phyloP scores from a whole-genome alignment of 1,284 basidiomycete genomes.

The Sporisorium sorghi region DNA sequence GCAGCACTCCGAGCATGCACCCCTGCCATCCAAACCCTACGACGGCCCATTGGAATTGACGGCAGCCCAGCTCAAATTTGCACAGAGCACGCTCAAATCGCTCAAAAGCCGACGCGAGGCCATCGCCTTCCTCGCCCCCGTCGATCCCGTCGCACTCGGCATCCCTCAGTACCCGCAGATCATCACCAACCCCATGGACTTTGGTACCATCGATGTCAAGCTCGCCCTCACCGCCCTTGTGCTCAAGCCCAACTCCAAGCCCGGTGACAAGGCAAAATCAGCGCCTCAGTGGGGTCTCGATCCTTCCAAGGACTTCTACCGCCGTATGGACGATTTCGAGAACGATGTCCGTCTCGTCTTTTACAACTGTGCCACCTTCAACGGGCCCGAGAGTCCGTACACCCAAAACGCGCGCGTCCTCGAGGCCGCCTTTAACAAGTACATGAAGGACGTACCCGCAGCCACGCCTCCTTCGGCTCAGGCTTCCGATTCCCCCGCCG shows the following conservation, averaged over 20 bases:
- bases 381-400: constrained; percentile 85
- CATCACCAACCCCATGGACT: constrained; percentile 92
- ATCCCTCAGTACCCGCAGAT: constrained; percentile 91
- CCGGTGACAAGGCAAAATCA: constrained; percentile 61
- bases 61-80: constrained; percentile 81
- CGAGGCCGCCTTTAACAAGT: constrained; percentile 87
- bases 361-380: constrained; percentile 89
- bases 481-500: constrained; percentile 40
- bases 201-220: constrained; percentile 92
- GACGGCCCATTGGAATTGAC: constrained; percentile 53
- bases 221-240: constrained; percentile 62
- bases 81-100: constrained; percentile 80
- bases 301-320: constrained; percentile 56
- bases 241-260: constrained; percentile 52
- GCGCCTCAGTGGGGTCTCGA: constrained; percentile 54
- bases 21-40: constrained; percentile 27
- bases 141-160: constrained; percentile 87
- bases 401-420: constrained; percentile 82
- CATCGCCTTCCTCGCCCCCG: constrained; percentile 83
- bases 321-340: constrained; percentile 56
- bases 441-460: constrained; percentile 72
- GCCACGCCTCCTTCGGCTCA: constrained; percentile 66
- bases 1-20: constrained; percentile 2
- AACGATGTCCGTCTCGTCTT: constrained; percentile 75
- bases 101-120: constrained; percentile 90